Evolutionary conservation across 176 grass and related monocot genomes (phyloP), one percentile per base, ranked within the genome.

Genomic region (Carex littledalei): DNA sequence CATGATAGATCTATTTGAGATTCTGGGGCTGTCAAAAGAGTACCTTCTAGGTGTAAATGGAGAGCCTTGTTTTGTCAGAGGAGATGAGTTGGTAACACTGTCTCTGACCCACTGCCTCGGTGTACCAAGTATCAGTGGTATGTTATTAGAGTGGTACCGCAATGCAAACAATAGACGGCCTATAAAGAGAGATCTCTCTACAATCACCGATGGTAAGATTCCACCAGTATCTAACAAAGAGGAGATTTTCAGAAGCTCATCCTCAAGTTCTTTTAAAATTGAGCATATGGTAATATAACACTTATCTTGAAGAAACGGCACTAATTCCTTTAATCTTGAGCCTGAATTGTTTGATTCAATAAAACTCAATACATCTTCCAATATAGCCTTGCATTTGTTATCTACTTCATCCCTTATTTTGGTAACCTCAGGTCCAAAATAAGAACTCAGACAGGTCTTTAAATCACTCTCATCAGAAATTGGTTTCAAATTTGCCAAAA

Each of bases 261-360:
- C 67, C 84, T 95, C 96, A 58, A 95, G 88, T 87, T 94, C 90
- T 74, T 99, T 95, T 63, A 92, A 73, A 73, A 95, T 72, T 29
- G 52, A 78, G 9, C 78, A 92, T 47, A 95, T 88, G 71, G 93
- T 94, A 61, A 61, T 88, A 34, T 93, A 92, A 89, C 93, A 99
- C 86, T 95, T 95, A 86, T 99, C 90, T 77, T 99, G 96, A 83
- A 95, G 58, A 58, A 86, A 99, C 81, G 96, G 96, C 66, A 93
- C 96, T 86, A 99, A 82, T 61, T 94, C 93, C 81, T 91, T 95
- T 45, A 99, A 85, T 84, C 96, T 95, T 2, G 81, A 62, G 72
- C 80, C 85, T 78, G 96, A 95, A 92, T 95, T 99, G 67, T 92
- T 90, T 52, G 97, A 99, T 84, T 96, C 97, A 64, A 99, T 90